Conservation (phyloP, 116 monocot genomes). For the Posidonia oceanica region DNA sequence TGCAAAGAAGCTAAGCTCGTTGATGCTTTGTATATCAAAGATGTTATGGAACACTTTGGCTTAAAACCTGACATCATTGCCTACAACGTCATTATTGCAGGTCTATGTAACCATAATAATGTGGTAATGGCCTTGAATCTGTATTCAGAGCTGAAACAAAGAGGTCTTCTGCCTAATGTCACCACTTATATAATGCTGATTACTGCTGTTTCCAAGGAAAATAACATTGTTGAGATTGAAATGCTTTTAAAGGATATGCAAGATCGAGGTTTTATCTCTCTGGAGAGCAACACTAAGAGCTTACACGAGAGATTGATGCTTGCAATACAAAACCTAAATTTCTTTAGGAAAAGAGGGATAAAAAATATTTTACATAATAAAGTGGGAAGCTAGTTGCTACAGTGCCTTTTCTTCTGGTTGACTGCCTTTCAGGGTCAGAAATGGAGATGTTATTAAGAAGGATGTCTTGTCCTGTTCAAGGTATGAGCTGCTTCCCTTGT, state of each 20-base stretch:
- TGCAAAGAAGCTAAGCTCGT: conserved; percentile 31
- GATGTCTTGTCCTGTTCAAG: too few species aligned
- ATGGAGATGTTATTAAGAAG: not conserved
- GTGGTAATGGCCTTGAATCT: conserved; percentile 31
- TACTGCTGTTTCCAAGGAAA: conserved; percentile 35
- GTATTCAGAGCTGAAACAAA: conserved; percentile 65
- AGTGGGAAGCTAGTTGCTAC: not conserved
- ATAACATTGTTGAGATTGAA: conserved; percentile 27
- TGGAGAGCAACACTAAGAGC: conserved; percentile 14
- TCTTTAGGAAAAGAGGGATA: conserved; percentile 13
- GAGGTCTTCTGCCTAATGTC: conserved; percentile 66
- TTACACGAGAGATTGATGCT: conserved; percentile 21
- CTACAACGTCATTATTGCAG: conserved; percentile 82
- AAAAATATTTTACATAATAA: too few species aligned
- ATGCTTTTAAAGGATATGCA: conserved; percentile 59
- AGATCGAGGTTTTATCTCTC: conserved; percentile 47
- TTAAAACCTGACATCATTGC: conserved; percentile 60
- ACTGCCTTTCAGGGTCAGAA: not conserved
- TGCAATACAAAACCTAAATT: conserved; percentile 48
- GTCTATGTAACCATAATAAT: conserved; percentile 31
- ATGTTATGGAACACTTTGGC: conserved; percentile 42
- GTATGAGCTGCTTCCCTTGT: too few species aligned
- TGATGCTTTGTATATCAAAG: conserved; percentile 54
- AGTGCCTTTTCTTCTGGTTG: not conserved
- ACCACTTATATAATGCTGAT: conserved; percentile 62